phyloP scores from a whole-genome alignment of 768 basidiomycete genomes.

The Tylopilus sp. region DNA sequence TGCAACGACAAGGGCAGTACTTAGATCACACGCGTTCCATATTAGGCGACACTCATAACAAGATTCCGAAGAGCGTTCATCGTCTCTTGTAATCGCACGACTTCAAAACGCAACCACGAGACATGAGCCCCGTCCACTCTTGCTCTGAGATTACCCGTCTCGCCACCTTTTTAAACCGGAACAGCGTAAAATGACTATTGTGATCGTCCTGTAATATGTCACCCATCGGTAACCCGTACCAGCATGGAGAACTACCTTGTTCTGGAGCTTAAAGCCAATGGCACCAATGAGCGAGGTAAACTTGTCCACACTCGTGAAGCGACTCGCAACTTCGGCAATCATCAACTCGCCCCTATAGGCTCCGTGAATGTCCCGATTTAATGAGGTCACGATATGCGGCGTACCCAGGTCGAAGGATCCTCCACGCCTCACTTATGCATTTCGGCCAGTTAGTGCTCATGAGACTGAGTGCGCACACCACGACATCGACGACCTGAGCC shows the following conservation, averaged over 20 bases:
- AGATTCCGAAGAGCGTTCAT: too few species aligned
- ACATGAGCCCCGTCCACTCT: constrained; percentile 57
- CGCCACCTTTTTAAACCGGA: constrained; percentile 70
- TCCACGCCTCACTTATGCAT: constrained; percentile 85
- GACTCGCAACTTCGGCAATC: constrained; percentile 87
- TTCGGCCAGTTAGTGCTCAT: constrained; percentile 98
- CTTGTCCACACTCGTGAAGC: constrained; percentile 64
- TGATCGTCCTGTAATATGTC: constrained; percentile 56
- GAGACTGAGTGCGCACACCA: constrained; percentile 89
- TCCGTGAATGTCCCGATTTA: constrained; percentile 7
- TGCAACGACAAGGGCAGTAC: neutral
- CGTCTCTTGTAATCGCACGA: constrained; percentile 93
- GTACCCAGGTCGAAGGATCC: constrained; percentile 80
- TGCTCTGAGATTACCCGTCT: constrained; percentile 46
- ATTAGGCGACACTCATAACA: neutral
- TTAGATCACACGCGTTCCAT: neutral
- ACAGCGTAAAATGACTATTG: constrained; percentile 83
- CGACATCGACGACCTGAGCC: constrained; percentile 85
- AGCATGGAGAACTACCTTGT: constrained; percentile 48
- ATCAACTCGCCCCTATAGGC: constrained; percentile 67
- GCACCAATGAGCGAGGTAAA: constrained; percentile 62
- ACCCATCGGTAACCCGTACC: neutral
- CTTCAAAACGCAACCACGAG: constrained; percentile 60
- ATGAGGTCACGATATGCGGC: constrained; percentile 26
- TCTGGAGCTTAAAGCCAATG: constrained; percentile 70